Evolutionary conservation across 139 green algal genomes (phyloP).

Genomic region (Chlamydomonas schloesseri): DNA sequence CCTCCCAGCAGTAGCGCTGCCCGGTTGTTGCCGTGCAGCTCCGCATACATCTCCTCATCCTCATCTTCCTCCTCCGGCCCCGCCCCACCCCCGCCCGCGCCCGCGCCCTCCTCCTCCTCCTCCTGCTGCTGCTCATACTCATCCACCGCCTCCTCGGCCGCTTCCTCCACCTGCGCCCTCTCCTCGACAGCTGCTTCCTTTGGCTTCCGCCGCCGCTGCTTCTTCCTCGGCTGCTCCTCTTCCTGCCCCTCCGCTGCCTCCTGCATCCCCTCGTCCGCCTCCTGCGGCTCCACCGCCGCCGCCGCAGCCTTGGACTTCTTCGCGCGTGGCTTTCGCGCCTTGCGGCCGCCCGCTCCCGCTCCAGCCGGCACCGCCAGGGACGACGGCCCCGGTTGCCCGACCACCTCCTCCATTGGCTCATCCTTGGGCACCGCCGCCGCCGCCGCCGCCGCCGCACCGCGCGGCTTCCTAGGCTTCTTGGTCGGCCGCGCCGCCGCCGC

Average conservation of each 20-base stretch:
- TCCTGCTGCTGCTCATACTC: too few species aligned
- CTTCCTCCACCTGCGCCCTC: background rate
- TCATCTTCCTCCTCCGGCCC: background rate
- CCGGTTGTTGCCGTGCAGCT: background rate
- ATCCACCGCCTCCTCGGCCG: too few species aligned
- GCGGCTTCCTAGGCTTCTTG: background rate
- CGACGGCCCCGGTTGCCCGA: too few species aligned
- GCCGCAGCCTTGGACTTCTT: background rate
- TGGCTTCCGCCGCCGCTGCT: too few species aligned
- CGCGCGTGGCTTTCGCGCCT: background rate
- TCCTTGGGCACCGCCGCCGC: background rate
- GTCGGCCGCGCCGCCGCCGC: background rate
- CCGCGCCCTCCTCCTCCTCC: background rate
- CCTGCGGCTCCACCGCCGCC: background rate
- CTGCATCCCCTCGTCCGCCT: background rate
- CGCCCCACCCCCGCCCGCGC: background rate
- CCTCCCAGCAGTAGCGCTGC: background rate
- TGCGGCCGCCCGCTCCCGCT: background rate
- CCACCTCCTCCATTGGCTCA: background rate
- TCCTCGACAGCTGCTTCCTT: background rate
- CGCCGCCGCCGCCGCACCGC: background rate
- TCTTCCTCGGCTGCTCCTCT: background rate
- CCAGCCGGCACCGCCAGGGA: too few species aligned
- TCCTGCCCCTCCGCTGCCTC: background rate
- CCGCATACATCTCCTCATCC: conserved; percentile 12